Base-by-base conservation (phyloP, 2,329 filamentous ascomycete species). In the Bimuria novae-zelandiae region DNA sequence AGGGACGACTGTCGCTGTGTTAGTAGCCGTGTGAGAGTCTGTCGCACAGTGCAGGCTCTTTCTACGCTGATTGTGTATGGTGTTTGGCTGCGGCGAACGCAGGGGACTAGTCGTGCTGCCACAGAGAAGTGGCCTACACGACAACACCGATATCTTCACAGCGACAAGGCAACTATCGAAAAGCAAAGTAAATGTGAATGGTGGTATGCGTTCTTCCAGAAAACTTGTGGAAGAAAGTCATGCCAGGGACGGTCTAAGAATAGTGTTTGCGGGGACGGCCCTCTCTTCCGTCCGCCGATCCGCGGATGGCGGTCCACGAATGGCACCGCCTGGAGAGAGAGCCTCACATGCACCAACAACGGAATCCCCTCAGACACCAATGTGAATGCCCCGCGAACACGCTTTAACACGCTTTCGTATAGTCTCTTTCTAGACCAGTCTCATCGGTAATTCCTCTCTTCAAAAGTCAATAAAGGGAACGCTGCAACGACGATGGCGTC, bases 401-500 rank as follows among this genome's bases (percentile, higher is more conserved):
- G 7, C 43, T 35, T 14, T 5, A 19, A n/a, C 11, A 25, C 22
- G 12, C 17, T 22, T 30, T 17, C 27, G 14, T 8, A 25, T 29
- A 21, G 30, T 30, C 12, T 3, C 12, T 3, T 14, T 27, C 14
- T 12, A 29, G 22, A 30, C 23, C 44, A 10, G 8, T 19, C 7
- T 16, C 16, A 21, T 32, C 5, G 22, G 10, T 10, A n/a, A 10
- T 12, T 37, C 8, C 21, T n/a, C 36, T 35, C n/a, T 12, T 35
- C 21, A 10, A 27, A 1, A 5, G 11, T 10, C 21, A n/a, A 8
- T 22, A 27, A 11, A 35, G 7, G 30, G 14, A 29, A 12, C 12
- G 10, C 7, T 16, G 21, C 43, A 27, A 22, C 32, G 14, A 46
- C 16, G 17, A 75, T 75, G 73, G 72, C 72, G 21, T 75, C 72